Conservation (phyloP, 257 asterid genomes). For the Primulina eburnea region DNA sequence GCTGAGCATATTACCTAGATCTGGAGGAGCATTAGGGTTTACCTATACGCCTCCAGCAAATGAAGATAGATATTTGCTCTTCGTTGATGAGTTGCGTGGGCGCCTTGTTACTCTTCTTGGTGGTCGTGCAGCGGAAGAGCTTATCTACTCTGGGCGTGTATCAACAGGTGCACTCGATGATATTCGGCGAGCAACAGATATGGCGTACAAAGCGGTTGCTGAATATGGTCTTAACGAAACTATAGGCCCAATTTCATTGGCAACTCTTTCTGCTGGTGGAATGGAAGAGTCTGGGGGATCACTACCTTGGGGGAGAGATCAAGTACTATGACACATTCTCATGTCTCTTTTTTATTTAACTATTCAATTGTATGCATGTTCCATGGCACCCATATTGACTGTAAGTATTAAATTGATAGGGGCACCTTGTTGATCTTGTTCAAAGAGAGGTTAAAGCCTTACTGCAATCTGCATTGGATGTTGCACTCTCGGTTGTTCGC, state of each 20-base stretch:
- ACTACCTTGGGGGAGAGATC: slow-evolving; percentile 83
- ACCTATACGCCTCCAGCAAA: slow-evolving; percentile 86
- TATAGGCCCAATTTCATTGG: slow-evolving; percentile 84
- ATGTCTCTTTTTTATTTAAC: slow-evolving; percentile 8
- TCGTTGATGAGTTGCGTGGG: slow-evolving; percentile 94
- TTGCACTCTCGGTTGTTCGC: slow-evolving; percentile 84
- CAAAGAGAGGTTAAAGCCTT: slow-evolving; percentile 80
- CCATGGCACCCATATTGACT: slow-evolving; percentile 21
- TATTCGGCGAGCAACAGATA: slow-evolving; percentile 92
- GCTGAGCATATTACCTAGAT: slow-evolving; percentile 97
- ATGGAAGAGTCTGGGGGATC: slow-evolving; percentile 88
- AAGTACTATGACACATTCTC: slow-evolving; percentile 43
- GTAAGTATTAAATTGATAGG: slow-evolving; percentile 44
- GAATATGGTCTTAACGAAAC: slow-evolving; percentile 88
- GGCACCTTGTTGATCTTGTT: slow-evolving; percentile 92
- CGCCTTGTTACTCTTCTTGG: slow-evolving; percentile 97
- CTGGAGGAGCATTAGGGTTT: slow-evolving; percentile 98
- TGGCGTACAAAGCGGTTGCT: slow-evolving; percentile 99
- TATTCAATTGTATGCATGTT: not conserved
- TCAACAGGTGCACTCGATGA: slow-evolving; percentile 99
- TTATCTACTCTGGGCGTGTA: slow-evolving; percentile 90
- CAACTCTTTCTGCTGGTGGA: slow-evolving; percentile 92
- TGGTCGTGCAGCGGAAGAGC: slow-evolving; percentile 99
- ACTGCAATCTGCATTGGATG: slow-evolving; percentile 92
- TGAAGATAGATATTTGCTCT: slow-evolving; percentile 95